Conservation (phyloP, 805 yeast genomes). For the Starmerella floris region DNA sequence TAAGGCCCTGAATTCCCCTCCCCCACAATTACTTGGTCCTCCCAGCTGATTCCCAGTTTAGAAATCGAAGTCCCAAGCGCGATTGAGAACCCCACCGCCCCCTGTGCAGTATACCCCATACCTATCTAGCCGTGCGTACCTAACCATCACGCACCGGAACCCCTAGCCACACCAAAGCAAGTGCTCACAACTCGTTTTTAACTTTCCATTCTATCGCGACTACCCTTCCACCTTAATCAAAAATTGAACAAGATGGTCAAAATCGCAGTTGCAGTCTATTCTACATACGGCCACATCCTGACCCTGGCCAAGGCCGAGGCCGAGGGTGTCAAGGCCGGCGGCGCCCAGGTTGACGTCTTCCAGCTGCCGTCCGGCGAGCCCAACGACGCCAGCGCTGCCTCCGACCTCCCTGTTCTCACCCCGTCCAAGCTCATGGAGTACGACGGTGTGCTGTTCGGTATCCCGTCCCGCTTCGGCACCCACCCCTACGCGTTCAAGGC, state of each 20-base stretch:
- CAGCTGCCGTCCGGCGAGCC: slow-evolving; percentile 48
- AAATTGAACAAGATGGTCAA: slow-evolving; percentile 24
- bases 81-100: no score
- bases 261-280: slow-evolving; percentile 47
- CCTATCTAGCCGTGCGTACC: no score
- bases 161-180: no score
- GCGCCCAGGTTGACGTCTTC: slow-evolving; percentile 52
- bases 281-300: slow-evolving; percentile 66
- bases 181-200: no score
- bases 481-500: slow-evolving; percentile 66
- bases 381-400: slow-evolving; percentile 37
- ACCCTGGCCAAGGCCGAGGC: slow-evolving; percentile 53
- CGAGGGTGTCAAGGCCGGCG: slow-evolving; percentile 57
- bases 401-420: slow-evolving; percentile 43
- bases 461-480: slow-evolving; percentile 77
- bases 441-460: slow-evolving; percentile 75
- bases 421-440: slow-evolving; percentile 43
- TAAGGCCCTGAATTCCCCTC: no score
- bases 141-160: no score
- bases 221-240: no score
- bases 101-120: no score
- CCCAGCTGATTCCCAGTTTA: no score
- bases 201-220: no score
- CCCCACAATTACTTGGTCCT: no score
- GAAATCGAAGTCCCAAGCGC: no score